phyloP scores from a whole-genome alignment of 768 basidiomycete species.

The Suillus variegatus region DNA sequence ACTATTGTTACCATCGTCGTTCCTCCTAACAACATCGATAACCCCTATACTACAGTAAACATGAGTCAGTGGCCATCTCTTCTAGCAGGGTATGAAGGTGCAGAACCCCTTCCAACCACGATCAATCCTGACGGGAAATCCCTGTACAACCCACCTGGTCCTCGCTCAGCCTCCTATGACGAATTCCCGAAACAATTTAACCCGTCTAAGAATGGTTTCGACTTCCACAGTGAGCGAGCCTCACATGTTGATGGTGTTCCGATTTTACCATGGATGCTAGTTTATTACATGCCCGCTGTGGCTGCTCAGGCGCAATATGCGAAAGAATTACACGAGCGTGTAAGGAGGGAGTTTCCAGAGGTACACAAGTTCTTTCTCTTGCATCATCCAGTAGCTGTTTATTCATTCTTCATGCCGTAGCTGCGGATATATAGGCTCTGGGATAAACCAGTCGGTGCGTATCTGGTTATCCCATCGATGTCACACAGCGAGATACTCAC shows the following conservation, averaged over 20 bases:
- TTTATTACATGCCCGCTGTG: conserved; percentile 59
- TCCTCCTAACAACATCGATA: neutral
- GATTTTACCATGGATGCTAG: conserved; percentile 31
- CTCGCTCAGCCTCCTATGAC: conserved; percentile 52
- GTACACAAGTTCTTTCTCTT: conserved; percentile 28
- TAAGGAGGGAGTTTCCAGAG: conserved; percentile 71
- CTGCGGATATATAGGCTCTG: conserved; percentile 61
- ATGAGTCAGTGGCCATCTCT: conserved; percentile 30
- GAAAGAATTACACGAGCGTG: conserved; percentile 55
- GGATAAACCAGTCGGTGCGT: conserved; percentile 62
- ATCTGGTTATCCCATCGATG: neutral
- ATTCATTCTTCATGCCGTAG: conserved; percentile 32
- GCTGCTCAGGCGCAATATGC: conserved; percentile 49
- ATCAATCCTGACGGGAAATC: conserved; percentile 60
- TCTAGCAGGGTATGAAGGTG: conserved; percentile 40
- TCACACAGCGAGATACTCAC: conserved; percentile 1
- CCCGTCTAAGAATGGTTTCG: conserved; percentile 59
- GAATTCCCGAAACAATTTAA: conserved; percentile 57
- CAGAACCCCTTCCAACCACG: conserved; percentile 42
- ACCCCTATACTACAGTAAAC: neutral
- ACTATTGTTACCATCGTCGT: neutral
- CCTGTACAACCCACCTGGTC: conserved; percentile 47
- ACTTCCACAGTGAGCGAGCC: conserved; percentile 65
- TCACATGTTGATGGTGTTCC: neutral
- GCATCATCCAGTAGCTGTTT: neutral